Evolutionary conservation across 2,329 filamentous ascomycete species (phyloP).

Genomic region (Sphaerostilbella broomeana): DNA sequence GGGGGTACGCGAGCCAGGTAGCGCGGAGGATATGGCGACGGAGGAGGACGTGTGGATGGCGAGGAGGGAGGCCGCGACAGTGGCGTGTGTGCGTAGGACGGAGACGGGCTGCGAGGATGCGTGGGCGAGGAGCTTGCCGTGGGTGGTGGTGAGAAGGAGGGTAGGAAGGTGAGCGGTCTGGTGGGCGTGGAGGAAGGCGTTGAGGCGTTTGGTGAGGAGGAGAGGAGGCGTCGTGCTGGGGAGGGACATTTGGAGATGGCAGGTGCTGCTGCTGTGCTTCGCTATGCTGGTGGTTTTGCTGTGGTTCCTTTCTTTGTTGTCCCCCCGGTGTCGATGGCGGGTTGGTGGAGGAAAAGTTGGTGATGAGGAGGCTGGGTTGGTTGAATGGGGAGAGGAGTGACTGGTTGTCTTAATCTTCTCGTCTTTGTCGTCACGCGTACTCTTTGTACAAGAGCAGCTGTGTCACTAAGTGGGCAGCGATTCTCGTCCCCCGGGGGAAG

Average conservation of each 20-base stretch:
- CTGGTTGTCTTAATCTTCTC: no score
- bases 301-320: no score
- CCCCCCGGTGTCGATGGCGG: no score
- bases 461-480: no score
- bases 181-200: constrained; percentile 53
- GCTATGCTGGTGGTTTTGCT: no score
- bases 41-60: constrained; percentile 46
- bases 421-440: no score
- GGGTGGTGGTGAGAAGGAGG: constrained; percentile 52
- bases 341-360: no score
- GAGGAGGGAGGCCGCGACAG: constrained; percentile 57
- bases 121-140: constrained; percentile 58
- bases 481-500: no score
- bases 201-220: constrained; percentile 60
- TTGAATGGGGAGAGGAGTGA: no score
- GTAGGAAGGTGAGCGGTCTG: constrained; percentile 52
- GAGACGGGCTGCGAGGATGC: constrained; percentile 50
- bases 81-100: constrained; percentile 55
- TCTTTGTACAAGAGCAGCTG: no score
- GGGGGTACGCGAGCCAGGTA: constrained; percentile 31
- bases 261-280: no score
- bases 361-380: no score
- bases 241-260: constrained; percentile 28
- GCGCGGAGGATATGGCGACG: constrained; percentile 34
- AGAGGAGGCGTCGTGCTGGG: constrained; percentile 43